Evolutionary conservation across 495 filamentous ascomycete species (phyloP), one percentile per base, ranked within the genome.

Genomic region (Neurospora sp.): DNA sequence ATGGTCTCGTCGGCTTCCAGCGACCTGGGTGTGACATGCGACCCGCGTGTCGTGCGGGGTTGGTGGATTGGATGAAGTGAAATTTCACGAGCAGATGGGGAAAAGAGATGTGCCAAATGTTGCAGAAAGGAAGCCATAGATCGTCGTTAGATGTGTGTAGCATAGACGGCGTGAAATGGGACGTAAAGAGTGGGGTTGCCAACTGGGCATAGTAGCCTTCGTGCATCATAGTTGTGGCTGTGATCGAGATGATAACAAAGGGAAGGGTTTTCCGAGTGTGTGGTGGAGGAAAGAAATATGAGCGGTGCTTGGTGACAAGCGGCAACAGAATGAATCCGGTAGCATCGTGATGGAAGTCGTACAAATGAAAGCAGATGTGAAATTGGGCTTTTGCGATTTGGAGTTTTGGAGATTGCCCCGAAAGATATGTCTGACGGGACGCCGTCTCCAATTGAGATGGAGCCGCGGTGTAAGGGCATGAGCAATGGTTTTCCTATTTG

Each of bases 81-180:
- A 3, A 46, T 3, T 12, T 2, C 0, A 0, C 18, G 18, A 20
- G 0, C 6, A 27, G 3, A 14, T 14, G 6, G 2, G 11, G 3
- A 27, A 53, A 27, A 8, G 1, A 27, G 0, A 14, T 53, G 20
- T 11, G 20, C 10, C 5, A 27, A 14, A 22, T 59, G 2, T 27
- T 59, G 20, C 14, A 59, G 5, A 27, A 27, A 14, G 5, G 20
- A 59, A 59, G 48, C 11, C 5, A 14, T 53, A 22, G 46, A 44
- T 44, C 18, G 18, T 53, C 20, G 4, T 53, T 1, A 12, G 4
- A 22, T 22, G 4, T 6, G n/a, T 22, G 0, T 53, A 53, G 20
- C n/a, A 10, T 12, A 11, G 10, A 53, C 12, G n/a, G 46, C 46
- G n/a, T 22, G 20, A 53, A 22, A 22, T 11, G 20, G 9, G 4